Evolutionary conservation across 2,329 filamentous ascomycete species (phyloP).

Genomic region (Cryphonectria parasitica): DNA sequence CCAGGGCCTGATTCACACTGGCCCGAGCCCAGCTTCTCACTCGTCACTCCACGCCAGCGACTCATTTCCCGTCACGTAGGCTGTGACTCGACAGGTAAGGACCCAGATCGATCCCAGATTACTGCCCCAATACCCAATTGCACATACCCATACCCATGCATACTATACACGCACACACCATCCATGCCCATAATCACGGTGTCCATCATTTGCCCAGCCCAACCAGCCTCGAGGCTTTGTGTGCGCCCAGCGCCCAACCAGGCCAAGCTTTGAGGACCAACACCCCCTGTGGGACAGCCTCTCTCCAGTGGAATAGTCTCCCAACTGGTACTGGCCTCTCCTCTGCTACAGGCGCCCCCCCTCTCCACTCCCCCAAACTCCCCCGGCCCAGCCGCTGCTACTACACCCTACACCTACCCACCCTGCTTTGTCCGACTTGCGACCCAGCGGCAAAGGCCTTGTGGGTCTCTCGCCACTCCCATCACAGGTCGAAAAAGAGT

Average conservation of each 20-base stretch:
- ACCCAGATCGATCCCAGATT: slow-evolving; percentile 1
- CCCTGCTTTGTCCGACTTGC: slow-evolving; percentile 22
- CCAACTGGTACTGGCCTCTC: slow-evolving; percentile 15
- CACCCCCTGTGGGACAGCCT: neutral
- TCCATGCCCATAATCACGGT: neutral
- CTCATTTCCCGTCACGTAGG: slow-evolving; percentile 16
- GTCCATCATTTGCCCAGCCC: neutral
- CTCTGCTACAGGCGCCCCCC: neutral
- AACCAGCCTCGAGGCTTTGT: neutral
- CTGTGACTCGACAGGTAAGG: slow-evolving; percentile 22
- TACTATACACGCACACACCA: neutral
- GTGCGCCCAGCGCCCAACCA: neutral
- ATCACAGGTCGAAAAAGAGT: slow-evolving; percentile 33
- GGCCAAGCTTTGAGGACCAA: neutral
- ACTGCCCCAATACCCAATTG: slow-evolving; percentile 2
- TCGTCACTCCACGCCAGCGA: slow-evolving; percentile 16
- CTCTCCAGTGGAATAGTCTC: neutral
- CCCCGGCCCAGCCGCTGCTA: slow-evolving; percentile 5
- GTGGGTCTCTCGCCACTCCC: slow-evolving; percentile 29
- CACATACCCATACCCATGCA: slow-evolving; percentile 1
- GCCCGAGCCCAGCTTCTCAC: slow-evolving; percentile 8
- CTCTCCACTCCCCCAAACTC: neutral
- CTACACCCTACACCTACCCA: slow-evolving; percentile 3
- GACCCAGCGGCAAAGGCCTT: slow-evolving; percentile 27
- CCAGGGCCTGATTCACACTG: slow-evolving; percentile 8